A percentile compares a stretch with the other conserved stretches of the same genome.
These are phyloP conservation scores for Jamesozyma hellenica DNA, from an alignment of 805 yeast genomes.

Conservation along the genomic window DNA sequence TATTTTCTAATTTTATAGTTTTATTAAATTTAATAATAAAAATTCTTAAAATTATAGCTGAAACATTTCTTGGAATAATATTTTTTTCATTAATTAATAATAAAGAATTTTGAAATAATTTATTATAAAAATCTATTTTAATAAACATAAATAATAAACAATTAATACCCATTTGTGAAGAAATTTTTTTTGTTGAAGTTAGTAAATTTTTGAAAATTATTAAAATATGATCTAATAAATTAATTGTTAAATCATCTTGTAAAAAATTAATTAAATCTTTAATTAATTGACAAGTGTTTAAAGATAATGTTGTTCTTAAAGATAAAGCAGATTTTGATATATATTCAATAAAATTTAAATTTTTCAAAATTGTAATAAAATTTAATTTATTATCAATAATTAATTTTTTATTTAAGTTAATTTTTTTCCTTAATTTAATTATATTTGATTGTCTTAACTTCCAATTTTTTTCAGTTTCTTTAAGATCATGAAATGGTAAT, in stretches of 20 bases:
- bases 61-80: conserved; percentile 56
- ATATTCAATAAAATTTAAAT: conserved; percentile 43
- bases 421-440: conserved; percentile 40
- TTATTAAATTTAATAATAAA: conserved; percentile 42
- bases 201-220: conserved; percentile 26
- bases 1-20: conserved; percentile 30
- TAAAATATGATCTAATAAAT: conserved; percentile 28
- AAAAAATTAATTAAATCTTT: conserved; percentile 44
- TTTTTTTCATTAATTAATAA: conserved; percentile 57
- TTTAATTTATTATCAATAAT: conserved; percentile 30
- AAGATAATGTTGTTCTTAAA: conserved; percentile 72
- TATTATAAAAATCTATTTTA: conserved; percentile 43
- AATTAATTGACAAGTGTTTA: conserved; percentile 63
- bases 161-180: conserved; percentile 30
- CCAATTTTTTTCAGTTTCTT: conserved; percentile 92
- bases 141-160: conserved; percentile 42
- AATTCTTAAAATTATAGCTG: conserved; percentile 62
- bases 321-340: conserved; percentile 60
- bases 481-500: conserved; percentile 44
- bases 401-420: conserved; percentile 48
- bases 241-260: conserved; percentile 21
- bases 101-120: conserved; percentile 41
- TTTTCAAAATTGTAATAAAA: conserved; percentile 28
- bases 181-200: conserved; percentile 33
- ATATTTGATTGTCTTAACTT: conserved; percentile 53